Evolutionary conservation across 2,329 filamentous ascomycete species (phyloP), one percentile per base, ranked within the genome.

Genomic region (Verticillium tricorpus): DNA sequence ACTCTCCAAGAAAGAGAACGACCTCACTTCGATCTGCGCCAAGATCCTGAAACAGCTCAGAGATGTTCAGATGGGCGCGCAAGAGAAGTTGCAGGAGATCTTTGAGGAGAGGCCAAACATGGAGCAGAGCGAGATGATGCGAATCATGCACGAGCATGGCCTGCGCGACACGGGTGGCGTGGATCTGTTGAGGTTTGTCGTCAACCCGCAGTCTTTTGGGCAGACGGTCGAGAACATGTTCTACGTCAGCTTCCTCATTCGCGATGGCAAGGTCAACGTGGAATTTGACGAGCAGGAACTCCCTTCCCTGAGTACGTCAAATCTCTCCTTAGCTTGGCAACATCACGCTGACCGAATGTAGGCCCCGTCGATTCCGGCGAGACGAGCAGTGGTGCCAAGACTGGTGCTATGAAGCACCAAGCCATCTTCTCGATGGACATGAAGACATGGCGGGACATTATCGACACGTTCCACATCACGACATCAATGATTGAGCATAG

Each of bases 201-300:
- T 98, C 66, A 97, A 99, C 68, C 95, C 95, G 0, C 80, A 80
- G 45, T 96, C 92, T 0, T 99, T 98, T 69, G 92, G 92, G 0
- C 95, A 99, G 75, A 97, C 93, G 0, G 88, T 99, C 7, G 95
- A 99, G 73, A 99, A 99, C 69, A 81, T 99, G 69, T 99, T 99
- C 75, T 98, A 98, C 73, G 86, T 97, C 68, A 96, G 92, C 72
- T 99, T 99, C 71, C 78, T 99, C 64, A 92, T 98, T 63, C 87
- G 91, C 62, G 95, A 99, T 75, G 93, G 93, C 12, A 86, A 85
- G 63, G 85, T 93, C 6, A 86, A 86, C 37, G 82, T 99, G n/a
- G 81, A 85, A 3, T 84, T 87, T 61, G 93, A 97, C 70, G 82
- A 87, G 14, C 78, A 89, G 63, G 88, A 85, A 1, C 77, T 97